phyloP scores from a whole-genome alignment of 176 grass and related monocot species.

The Calamus simplicifolius region DNA sequence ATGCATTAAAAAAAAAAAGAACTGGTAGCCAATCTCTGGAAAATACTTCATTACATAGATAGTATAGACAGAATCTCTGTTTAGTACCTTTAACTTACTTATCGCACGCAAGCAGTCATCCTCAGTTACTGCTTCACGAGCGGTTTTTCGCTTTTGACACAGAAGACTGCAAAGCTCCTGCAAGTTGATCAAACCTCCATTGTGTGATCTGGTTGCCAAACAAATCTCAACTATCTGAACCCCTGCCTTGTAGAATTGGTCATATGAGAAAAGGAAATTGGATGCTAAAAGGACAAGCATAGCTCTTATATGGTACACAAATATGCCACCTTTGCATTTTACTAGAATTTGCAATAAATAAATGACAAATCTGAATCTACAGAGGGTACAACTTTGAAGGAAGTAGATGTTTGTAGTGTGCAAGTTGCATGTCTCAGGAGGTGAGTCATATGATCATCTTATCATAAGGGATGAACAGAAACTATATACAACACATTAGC shows the following conservation, averaged over 20 bases:
- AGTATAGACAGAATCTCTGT: conserved; percentile 1
- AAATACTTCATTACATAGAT: too few species aligned
- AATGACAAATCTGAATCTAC: too few species aligned
- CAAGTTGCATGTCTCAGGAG: too few species aligned
- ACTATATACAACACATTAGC: too few species aligned
- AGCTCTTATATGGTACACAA: background rate
- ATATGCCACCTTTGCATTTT: background rate
- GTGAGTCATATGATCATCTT: too few species aligned
- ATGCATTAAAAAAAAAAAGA: too few species aligned
- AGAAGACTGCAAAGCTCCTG: conserved; percentile 73
- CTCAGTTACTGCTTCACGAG: conserved; percentile 59
- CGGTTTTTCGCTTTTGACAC: conserved; percentile 60
- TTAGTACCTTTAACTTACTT: conserved; percentile 84
- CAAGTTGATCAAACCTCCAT: conserved; percentile 88
- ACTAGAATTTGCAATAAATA: too few species aligned
- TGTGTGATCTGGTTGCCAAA: conserved; percentile 76
- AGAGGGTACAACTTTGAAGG: too few species aligned
- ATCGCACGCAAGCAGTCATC: conserved; percentile 96
- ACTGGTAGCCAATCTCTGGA: too few species aligned
- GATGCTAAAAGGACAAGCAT: background rate
- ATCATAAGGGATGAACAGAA: too few species aligned
- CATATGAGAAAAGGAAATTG: background rate
- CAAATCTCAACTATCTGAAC: conserved; percentile 97
- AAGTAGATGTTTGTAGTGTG: too few species aligned
- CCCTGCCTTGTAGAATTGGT: conserved; percentile 33